Evolutionary conservation across 2,329 filamentous ascomycete species (phyloP).

Genomic region (Periconia sp.): DNA sequence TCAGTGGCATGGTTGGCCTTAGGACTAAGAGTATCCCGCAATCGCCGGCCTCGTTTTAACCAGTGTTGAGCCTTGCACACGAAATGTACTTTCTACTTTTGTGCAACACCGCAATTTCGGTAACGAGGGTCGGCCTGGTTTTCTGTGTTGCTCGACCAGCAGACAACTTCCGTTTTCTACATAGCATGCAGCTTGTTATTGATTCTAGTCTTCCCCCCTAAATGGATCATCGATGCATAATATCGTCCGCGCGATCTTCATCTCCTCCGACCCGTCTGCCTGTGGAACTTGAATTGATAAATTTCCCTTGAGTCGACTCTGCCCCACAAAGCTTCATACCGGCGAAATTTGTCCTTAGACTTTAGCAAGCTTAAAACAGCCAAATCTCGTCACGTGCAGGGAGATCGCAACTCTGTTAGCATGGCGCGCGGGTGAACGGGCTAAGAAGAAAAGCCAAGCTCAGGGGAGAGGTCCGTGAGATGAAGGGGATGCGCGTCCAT

Average conservation of each 20-base stretch:
- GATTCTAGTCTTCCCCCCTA: background rate
- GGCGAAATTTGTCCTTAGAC: background rate
- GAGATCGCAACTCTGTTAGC: background rate
- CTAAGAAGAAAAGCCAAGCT: background rate
- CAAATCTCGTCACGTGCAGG: background rate
- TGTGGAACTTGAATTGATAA: background rate
- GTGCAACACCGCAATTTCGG: background rate
- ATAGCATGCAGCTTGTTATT: background rate
- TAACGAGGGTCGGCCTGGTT: background rate
- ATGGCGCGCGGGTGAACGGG: background rate
- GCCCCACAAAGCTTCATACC: background rate
- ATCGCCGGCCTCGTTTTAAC: no score
- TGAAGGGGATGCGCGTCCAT: conserved; percentile 3
- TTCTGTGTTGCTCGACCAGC: background rate
- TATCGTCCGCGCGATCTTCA: background rate
- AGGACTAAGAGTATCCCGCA: no score
- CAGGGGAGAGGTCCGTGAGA: conserved; percentile 1
- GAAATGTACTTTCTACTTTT: background rate
- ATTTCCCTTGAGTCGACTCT: background rate
- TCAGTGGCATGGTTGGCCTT: no score
- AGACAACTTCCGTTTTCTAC: background rate
- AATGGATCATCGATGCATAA: background rate
- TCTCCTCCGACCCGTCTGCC: background rate
- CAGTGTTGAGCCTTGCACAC: no score
- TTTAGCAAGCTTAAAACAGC: background rate